Evolutionary conservation across 2,329 filamentous ascomycete genomes (phyloP).

Genomic region (Parasarocladium wereldwijsianum): DNA sequence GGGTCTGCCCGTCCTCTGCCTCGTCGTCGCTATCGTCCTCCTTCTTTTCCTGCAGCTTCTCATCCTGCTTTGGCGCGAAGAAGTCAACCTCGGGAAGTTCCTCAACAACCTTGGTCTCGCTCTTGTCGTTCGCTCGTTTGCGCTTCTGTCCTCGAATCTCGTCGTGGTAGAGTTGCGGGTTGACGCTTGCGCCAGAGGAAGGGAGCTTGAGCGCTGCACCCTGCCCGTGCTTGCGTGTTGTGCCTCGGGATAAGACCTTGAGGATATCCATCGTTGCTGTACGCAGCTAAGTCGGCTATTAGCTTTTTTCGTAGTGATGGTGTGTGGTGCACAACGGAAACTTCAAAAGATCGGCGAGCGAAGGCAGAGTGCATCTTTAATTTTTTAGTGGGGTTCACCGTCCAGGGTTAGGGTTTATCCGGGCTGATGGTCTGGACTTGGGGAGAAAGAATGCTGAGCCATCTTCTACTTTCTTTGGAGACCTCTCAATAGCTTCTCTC

Average conservation of each 20-base stretch:
- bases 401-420: no score
- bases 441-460: no score
- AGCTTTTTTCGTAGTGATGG: no score
- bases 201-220: conserved; percentile 33
- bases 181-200: conserved; percentile 46
- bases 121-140: conserved; percentile 31
- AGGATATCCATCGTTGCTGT: conserved; percentile 61
- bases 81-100: conserved; percentile 39
- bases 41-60: conserved; percentile 21
- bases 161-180: conserved; percentile 58
- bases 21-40: conserved; percentile 10
- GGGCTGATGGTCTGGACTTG: no score
- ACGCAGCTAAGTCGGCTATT: no score
- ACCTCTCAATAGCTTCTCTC: no score
- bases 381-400: no score
- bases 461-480: no score
- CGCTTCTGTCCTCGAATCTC: conserved; percentile 36
- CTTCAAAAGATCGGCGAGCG: no score
- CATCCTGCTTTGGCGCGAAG: conserved; percentile 34
- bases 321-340: no score
- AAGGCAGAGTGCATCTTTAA: no score
- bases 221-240: conserved; percentile 24
- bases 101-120: conserved; percentile 11
- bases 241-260: conserved; percentile 56
- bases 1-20: conserved; percentile 14